Percentiles rank a stretch among this genome's conserved stretches.
Evolutionary conservation across 768 basidiomycete species (phyloP).

Genomic region (Pisolithus tinctorius): DNA sequence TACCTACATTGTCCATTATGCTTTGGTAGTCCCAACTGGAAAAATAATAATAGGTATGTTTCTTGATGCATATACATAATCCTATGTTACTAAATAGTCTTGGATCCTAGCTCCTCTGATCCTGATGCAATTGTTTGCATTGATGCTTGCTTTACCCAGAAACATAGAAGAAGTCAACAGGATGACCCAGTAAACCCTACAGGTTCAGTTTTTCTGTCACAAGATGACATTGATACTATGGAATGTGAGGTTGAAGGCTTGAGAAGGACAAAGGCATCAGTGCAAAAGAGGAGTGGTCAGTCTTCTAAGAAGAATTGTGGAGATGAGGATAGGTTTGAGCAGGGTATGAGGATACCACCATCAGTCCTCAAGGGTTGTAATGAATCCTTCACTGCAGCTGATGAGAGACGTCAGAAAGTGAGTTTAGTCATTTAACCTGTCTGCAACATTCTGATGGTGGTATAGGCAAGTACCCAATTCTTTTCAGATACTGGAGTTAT

Average conservation of each 20-base stretch:
- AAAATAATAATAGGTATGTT: constrained; percentile 2
- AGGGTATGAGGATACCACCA: constrained; percentile 19
- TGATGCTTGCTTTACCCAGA: constrained; percentile 32
- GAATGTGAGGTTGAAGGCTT: neutral
- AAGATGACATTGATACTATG: neutral
- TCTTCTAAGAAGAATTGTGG: neutral
- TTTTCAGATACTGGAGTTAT: constrained; percentile 18
- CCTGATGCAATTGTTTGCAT: constrained; percentile 25
- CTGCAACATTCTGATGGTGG: neutral
- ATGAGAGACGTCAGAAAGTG: constrained; percentile 8
- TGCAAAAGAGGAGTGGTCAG: neutral
- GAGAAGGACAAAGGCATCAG: neutral
- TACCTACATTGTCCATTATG: constrained; percentile 24
- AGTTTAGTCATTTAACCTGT: neutral
- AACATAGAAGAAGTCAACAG: constrained; percentile 10
- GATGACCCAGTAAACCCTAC: constrained; percentile 11
- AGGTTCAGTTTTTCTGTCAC: constrained; percentile 13
- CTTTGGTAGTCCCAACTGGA: constrained; percentile 12
- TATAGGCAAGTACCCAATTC: constrained; percentile 10
- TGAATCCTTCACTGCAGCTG: constrained; percentile 19
- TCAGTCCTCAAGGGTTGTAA: constrained; percentile 28
- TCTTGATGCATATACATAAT: neutral
- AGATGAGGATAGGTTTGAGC: constrained; percentile 11
- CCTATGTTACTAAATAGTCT: neutral
- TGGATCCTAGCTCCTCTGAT: constrained; percentile 3